Evolutionary conservation across 176 grass and related monocot species (phyloP).

Genomic region (Raddia guianensis): DNA sequence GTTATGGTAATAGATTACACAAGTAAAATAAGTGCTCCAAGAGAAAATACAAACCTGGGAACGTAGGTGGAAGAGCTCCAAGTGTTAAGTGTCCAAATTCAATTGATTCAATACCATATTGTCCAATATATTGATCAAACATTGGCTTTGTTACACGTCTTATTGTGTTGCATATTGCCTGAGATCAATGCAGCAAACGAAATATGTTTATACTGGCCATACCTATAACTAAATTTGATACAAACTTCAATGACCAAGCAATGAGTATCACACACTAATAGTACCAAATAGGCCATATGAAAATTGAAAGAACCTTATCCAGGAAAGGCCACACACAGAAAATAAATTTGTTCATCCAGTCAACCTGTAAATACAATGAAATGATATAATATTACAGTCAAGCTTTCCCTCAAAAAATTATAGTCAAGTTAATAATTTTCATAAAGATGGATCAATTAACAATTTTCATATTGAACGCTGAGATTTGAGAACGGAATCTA

Average conservation of each 20-base stretch:
- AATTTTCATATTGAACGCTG: background rate
- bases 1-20: slow-evolving; percentile 21
- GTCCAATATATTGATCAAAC: slow-evolving; percentile 83
- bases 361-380: slow-evolving; percentile 57
- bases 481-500: background rate
- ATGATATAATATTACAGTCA: slow-evolving; percentile 13
- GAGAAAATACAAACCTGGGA: slow-evolving; percentile 69
- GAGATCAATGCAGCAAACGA: slow-evolving; percentile 17
- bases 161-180: slow-evolving; percentile 91
- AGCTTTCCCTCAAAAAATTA: too few relatives aligned
- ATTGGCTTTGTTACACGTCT: slow-evolving; percentile 60
- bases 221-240: background rate
- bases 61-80: slow-evolving; percentile 72
- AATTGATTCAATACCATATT: slow-evolving; percentile 84
- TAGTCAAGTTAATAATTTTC: too few relatives aligned
- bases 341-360: slow-evolving; percentile 94
- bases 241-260: background rate
- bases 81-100: slow-evolving; percentile 75
- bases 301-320: slow-evolving; percentile 76
- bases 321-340: slow-evolving; percentile 85
- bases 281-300: slow-evolving; percentile 44
- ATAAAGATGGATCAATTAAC: background rate
- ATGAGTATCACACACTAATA: slow-evolving; percentile 27
- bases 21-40: background rate
- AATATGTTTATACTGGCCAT: slow-evolving; percentile 7